Evolutionary conservation across 192 early-diverging fungal genomes (phyloP).

Genomic region (Entomortierella parvispora): DNA sequence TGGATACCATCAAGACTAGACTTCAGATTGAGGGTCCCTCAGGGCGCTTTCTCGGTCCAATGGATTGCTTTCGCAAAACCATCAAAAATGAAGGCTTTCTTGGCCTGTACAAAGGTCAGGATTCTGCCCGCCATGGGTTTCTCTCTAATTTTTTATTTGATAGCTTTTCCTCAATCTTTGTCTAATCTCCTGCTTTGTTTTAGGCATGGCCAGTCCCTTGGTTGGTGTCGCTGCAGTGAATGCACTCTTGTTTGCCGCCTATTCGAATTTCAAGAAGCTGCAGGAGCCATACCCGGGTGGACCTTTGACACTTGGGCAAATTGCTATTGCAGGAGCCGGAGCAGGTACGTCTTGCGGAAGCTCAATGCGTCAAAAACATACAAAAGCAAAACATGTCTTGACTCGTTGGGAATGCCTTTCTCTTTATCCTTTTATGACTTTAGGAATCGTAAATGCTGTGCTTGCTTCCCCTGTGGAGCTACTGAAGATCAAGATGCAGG

Average conservation of each 20-base stretch:
- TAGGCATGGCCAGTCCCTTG: constrained; percentile 84
- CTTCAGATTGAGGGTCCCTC: constrained; percentile 68
- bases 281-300: constrained; percentile 59
- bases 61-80: constrained; percentile 87
- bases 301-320: constrained; percentile 71
- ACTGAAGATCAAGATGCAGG: constrained; percentile 93
- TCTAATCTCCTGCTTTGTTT: not conserved
- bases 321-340: constrained; percentile 88
- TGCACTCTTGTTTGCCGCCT: constrained; percentile 85
- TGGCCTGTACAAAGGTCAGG: constrained; percentile 80
- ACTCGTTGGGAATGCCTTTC: too few relatives aligned
- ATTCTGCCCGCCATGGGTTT: not conserved
- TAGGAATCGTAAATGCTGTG: constrained; percentile 81
- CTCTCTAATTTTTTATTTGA: not conserved
- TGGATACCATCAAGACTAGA: constrained; percentile 90
- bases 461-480: constrained; percentile 94
- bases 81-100: constrained; percentile 81
- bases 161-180: not conserved
- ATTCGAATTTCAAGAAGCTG: constrained; percentile 69
- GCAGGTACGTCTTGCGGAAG: constrained; percentile 63
- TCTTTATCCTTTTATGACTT: not conserved
- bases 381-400: not conserved
- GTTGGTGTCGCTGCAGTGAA: constrained; percentile 88
- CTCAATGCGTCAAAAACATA: not conserved
- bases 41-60: constrained; percentile 72